Conservation (phyloP, 768 basidiomycete species). For the Mycena haematopus region DNA sequence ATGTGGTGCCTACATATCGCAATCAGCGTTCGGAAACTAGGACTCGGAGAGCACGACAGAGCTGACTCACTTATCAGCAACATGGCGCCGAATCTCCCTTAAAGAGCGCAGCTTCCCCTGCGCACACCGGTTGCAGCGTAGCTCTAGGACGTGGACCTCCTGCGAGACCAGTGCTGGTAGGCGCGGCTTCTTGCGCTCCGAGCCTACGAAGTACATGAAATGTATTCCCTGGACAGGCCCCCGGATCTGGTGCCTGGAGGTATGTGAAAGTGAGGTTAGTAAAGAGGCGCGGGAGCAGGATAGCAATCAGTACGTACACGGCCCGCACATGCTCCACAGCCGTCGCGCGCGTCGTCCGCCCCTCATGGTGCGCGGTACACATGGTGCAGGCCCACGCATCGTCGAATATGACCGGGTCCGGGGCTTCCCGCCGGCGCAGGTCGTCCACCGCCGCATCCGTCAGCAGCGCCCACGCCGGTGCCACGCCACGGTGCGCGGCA, state of each 20-base stretch:
- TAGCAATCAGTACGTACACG: background rate
- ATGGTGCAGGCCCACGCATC: slow-evolving; percentile 27
- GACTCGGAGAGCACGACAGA: background rate
- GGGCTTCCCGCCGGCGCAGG: slow-evolving; percentile 15
- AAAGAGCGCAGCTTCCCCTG: slow-evolving; percentile 17
- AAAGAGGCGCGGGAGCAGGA: background rate
- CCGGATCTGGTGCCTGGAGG: slow-evolving; percentile 16
- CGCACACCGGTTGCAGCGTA: slow-evolving; percentile 17
- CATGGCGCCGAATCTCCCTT: slow-evolving; percentile 16
- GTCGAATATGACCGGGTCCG: slow-evolving; percentile 19
- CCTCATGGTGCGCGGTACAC: slow-evolving; percentile 29
- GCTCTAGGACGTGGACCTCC: slow-evolving; percentile 6
- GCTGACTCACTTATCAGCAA: slow-evolving; percentile 19
- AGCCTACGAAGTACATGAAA: slow-evolving; percentile 13
- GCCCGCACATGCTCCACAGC: slow-evolving; percentile 20
- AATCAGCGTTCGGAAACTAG: background rate
- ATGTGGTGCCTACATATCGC: slow-evolving; percentile 5
- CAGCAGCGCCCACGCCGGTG: slow-evolving; percentile 27
- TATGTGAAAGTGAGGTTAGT: background rate
- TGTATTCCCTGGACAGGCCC: slow-evolving; percentile 5
- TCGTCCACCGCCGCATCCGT: slow-evolving; percentile 28
- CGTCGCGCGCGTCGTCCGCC: slow-evolving; percentile 7
- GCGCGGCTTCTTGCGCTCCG: slow-evolving; percentile 22
- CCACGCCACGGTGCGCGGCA: background rate
- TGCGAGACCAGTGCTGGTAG: slow-evolving; percentile 15